Base-by-base conservation (phyloP, 1,139 yeast species). In the Hyphopichia wangnamkhiaoensis region DNA sequence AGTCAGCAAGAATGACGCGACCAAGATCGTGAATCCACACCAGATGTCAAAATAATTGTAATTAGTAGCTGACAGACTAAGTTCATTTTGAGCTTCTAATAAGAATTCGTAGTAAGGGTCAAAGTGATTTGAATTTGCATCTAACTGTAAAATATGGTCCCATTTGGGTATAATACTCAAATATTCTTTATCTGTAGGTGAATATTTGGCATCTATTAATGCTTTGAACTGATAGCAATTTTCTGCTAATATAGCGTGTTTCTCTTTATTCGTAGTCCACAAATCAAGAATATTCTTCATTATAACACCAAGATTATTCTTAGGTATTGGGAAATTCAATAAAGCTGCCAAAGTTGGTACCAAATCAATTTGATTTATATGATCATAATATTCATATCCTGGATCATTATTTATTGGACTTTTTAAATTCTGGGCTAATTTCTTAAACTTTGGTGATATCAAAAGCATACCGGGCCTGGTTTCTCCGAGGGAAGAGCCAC, bases 401-500 rank as follows among this genome's bases (percentile, higher is more conserved):
- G 58, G 63, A 28, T 68, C 56, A 1, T 50, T 44, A 0, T 55
- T 52, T 14, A 67, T 45, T 0, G 85, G 82, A 5, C 82, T 58
- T 6, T 42, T 39, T 2, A 39, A 33, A 16, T 53, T 31, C 53
- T 58, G 13, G 17, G 43, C 34, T 31, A 59, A 49, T 2, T 50
- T 44, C 30, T 67, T 46, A 42, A 90, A 74, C 49, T 76, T 75
- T 4, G 82, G 78, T 0, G 96, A 84, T 1, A 86, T 65, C 36
- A 93, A 72, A 1, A 82, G 65, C 54, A 93, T 54, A 0, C 86
- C 97, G 1, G 98, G 84, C 18, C 90, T 84, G 0, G 97, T 93
- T 59, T 93, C 98, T 0, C 97, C 96, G 0, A 74, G 61, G 0
- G 96, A 86, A 0, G 97, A 87, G 0, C 97, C 98, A 10, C 98